Conservation (phyloP, 768 basidiomycete genomes). For the Leccinum aurantiacum region DNA sequence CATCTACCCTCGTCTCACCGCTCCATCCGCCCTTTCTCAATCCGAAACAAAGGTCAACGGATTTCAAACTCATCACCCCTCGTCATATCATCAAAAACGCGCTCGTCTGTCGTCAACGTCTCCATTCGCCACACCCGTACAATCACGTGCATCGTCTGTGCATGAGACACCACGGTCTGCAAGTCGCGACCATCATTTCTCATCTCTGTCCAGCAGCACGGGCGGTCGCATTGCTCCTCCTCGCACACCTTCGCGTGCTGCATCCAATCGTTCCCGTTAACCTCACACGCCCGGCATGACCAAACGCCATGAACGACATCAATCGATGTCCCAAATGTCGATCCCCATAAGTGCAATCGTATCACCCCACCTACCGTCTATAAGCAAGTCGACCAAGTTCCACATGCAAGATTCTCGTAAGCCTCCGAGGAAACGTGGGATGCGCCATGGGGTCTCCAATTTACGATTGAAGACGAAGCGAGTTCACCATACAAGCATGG, state of each 20-base stretch:
- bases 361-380: constrained; percentile 74
- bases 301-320: constrained; percentile 38
- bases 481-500: constrained; percentile 69
- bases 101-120: constrained; percentile 52
- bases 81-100: constrained; percentile 72
- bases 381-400: constrained; percentile 57
- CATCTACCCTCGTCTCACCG: constrained; percentile 19
- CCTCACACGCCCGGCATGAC: constrained; percentile 26
- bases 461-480: constrained; percentile 52
- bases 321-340: constrained; percentile 68
- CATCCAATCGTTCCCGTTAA: constrained; percentile 36
- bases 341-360: constrained; percentile 78
- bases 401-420: constrained; percentile 84
- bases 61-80: constrained; percentile 59
- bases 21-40: constrained; percentile 26
- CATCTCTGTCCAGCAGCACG: constrained; percentile 37
- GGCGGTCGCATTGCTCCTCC: constrained; percentile 28
- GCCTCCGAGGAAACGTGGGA: constrained; percentile 53
- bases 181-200: constrained; percentile 18
- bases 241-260: constrained; percentile 39
- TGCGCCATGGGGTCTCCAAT: constrained; percentile 63
- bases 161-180: constrained; percentile 27
- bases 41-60: constrained; percentile 46
- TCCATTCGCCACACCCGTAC: constrained; percentile 33
- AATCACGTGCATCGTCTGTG: constrained; percentile 32